A percentile compares a stretch with the other conserved stretches of the same genome.
These are phyloP conservation scores for Cryomyces minteri DNA, from an alignment of 495 filamentous ascomycete species.

Conservation along the genomic window DNA sequence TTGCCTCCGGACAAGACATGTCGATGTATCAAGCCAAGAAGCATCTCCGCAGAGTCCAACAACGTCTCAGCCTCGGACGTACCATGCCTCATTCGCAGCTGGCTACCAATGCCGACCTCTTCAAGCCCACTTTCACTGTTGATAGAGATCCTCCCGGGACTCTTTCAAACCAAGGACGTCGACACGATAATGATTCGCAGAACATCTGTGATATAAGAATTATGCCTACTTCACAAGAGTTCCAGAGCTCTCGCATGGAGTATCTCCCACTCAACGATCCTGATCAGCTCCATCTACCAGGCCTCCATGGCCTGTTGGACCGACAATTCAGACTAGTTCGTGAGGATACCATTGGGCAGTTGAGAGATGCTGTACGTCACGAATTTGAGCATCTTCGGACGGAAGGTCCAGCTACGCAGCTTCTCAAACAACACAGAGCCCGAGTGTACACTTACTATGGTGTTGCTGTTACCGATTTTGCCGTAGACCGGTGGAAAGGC, in stretches of 20 bases:
- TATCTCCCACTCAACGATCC: conserved; percentile 42
- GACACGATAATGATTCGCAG: conserved; percentile 51
- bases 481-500: conserved; percentile 29
- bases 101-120: conserved; percentile 9
- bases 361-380: conserved; percentile 34
- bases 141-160: conserved; percentile 30
- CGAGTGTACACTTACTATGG: conserved; percentile 25
- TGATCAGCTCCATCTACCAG: conserved; percentile 32
- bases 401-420: background rate
- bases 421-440: conserved; percentile 8
- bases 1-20: no score
- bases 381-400: conserved; percentile 11
- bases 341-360: conserved; percentile 44
- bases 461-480: conserved; percentile 17
- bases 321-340: conserved; percentile 50
- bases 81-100: background rate
- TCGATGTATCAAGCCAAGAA: conserved; percentile 3
- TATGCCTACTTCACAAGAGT: conserved; percentile 44
- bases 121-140: conserved; percentile 19
- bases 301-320: conserved; percentile 43
- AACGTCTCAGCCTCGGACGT: conserved; percentile 6
- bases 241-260: conserved; percentile 29
- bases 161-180: conserved; percentile 30
- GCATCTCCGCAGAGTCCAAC: conserved; percentile 2
- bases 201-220: conserved; percentile 42